phyloP scores from a whole-genome alignment of 768 basidiomycete genomes.

The Terana coerulea region DNA sequence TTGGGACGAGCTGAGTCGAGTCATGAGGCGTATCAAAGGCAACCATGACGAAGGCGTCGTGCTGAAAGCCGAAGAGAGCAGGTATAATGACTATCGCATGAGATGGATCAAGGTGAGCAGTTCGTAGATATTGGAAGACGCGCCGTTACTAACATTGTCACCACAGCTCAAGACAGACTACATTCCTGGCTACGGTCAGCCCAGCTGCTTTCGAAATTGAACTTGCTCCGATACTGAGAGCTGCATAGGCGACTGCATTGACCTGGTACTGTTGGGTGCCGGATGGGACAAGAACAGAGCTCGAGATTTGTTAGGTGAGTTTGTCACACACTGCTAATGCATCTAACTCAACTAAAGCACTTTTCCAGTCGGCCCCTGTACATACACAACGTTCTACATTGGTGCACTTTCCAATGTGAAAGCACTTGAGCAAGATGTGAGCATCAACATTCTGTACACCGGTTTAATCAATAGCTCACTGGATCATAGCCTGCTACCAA shows the following conservation, averaged over 20 bases:
- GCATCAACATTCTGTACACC: constrained; percentile 14
- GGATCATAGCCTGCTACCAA: constrained; percentile 33
- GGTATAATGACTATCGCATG: constrained; percentile 57
- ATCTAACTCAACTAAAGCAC: background rate
- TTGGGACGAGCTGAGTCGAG: constrained; percentile 4
- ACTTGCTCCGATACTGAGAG: background rate
- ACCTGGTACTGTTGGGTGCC: constrained; percentile 74
- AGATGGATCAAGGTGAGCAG: constrained; percentile 77
- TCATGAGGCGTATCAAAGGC: constrained; percentile 51
- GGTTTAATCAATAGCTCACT: background rate
- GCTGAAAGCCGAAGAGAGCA: constrained; percentile 67
- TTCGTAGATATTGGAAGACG: background rate
- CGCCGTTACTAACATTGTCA: background rate
- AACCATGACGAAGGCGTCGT: constrained; percentile 67
- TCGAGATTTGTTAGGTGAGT: constrained; percentile 66
- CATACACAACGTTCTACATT: constrained; percentile 78
- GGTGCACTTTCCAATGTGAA: constrained; percentile 57
- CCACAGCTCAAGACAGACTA: constrained; percentile 87
- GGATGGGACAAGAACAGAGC: constrained; percentile 79
- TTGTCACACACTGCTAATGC: background rate
- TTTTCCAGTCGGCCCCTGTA: constrained; percentile 60
- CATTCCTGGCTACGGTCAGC: constrained; percentile 66
- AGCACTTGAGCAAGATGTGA: constrained; percentile 36
- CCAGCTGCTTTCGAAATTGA: too few species aligned
- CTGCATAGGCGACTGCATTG: constrained; percentile 56